Evolutionary conservation across 768 basidiomycete species (phyloP), one percentile per base, ranked within the genome.

Genomic region (Holtermannia corniformis): DNA sequence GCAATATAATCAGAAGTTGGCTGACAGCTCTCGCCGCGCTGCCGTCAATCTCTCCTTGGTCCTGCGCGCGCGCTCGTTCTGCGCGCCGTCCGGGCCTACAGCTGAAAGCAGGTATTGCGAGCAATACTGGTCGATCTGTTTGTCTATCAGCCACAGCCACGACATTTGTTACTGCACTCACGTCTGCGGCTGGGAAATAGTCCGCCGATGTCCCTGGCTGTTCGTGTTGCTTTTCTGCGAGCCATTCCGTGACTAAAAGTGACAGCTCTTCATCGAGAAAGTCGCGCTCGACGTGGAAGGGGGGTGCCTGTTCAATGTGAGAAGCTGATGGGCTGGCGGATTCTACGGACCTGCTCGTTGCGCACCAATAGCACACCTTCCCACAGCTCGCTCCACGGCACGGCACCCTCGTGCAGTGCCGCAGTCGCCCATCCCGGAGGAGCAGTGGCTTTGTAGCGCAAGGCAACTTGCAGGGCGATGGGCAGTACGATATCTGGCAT

Each of bases 301-400:
- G 37, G 60, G 89, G 71, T 66, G 87, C 86, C 12, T 76, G 72
- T 21, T 87, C 51, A 89, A 80, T 40, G 81, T 78, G 64, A 88
- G 85, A 2, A 87, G 84, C 56, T 85, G 86, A 27, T 76, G 77
- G 63, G 86, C 51, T 13, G 32, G 16, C 44, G 7, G 49, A 21
- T 25, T 27, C 20, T 24, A 49, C 23, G 47, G 57, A 61, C 26
- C 47, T 47, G 56, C 41, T 44, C 41, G 12, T 52, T 49, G 48
- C 53, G 54, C 25, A 58, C 19, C 12, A 19, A 49, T 49, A 52
- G 47, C 47, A 55, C 41, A 19, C 40, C 70, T 77, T 63, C 71
- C 90, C 91, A 93, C 49, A 92, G 78, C 52, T 90, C 86, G 28
- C 79, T 76, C 60, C 81, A 84, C 7, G 87, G 84, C 21, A 92